These are phyloP conservation scores for Monosporozyma siamensis DNA, from an alignment of 805 yeast species.

Conservation along the genomic window DNA sequence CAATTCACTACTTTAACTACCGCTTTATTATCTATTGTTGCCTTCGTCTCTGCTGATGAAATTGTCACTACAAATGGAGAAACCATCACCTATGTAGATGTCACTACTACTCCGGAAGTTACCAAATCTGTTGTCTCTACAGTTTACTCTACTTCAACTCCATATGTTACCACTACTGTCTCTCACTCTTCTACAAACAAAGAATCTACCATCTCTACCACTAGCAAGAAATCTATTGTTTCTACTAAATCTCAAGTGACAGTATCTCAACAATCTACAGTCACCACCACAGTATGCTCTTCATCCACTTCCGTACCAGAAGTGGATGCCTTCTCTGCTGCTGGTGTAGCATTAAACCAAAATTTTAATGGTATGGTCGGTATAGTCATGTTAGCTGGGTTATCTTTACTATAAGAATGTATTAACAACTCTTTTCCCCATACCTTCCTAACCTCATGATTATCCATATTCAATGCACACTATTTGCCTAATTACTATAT, in stretches of 20 bases:
- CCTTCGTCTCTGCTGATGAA: constrained; percentile 6
- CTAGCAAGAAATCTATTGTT: background rate
- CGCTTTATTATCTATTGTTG: constrained; percentile 1
- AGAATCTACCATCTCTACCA: background rate
- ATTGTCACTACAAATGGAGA: constrained; percentile 5
- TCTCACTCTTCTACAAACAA: constrained; percentile 3
- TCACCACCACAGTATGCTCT: background rate
- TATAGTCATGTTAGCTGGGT: constrained; percentile 1
- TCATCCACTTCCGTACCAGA: constrained; percentile 1
- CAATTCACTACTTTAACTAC: constrained; percentile 4
- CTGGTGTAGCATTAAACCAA: constrained; percentile 3
- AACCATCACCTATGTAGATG: constrained; percentile 32
- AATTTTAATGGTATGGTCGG: background rate
- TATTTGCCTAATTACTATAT: background rate
- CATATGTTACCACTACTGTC: constrained; percentile 29
- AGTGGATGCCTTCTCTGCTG: constrained; percentile 13
- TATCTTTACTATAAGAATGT: constrained; percentile 1
- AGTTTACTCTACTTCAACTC: constrained; percentile 32
- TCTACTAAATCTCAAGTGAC: background rate
- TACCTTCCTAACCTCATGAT: background rate
- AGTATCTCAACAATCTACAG: background rate
- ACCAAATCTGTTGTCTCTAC: constrained; percentile 38
- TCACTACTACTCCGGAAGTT: constrained; percentile 39
- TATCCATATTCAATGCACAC: constrained; percentile 1
- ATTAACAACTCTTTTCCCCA: too few species aligned